Evolutionary conservation across 495 filamentous ascomycete species (phyloP).

Genomic region (Mytilinidion resinicola): DNA sequence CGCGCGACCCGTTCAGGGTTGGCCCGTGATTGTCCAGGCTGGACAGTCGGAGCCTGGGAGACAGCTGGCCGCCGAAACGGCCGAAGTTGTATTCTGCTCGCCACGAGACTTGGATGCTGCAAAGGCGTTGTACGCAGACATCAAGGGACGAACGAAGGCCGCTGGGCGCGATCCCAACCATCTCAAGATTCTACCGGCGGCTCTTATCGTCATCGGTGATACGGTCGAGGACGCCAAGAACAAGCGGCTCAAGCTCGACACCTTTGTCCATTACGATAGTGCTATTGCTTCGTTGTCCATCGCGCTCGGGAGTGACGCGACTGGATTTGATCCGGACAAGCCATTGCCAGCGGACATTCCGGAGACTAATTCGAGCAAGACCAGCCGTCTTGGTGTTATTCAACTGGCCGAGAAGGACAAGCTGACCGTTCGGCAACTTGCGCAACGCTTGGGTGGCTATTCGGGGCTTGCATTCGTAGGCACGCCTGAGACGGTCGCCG

Average conservation of each 20-base stretch:
- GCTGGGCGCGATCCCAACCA: slow-evolving; percentile 23
- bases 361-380: slow-evolving; percentile 50
- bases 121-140: slow-evolving; percentile 48
- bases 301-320: slow-evolving; percentile 43
- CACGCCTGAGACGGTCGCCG: slow-evolving; percentile 43
- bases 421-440: slow-evolving; percentile 46
- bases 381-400: slow-evolving; percentile 39
- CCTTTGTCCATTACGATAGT: slow-evolving; percentile 51
- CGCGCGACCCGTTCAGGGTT: slow-evolving; percentile 48
- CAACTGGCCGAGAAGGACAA: slow-evolving; percentile 42
- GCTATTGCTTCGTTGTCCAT: slow-evolving; percentile 50
- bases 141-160: slow-evolving; percentile 43
- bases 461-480: slow-evolving; percentile 49
- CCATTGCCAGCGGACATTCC: slow-evolving; percentile 36
- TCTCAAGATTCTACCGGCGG: slow-evolving; percentile 50
- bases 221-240: slow-evolving; percentile 45
- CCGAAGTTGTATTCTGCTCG: slow-evolving; percentile 46
- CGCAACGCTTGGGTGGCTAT: slow-evolving; percentile 47
- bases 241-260: slow-evolving; percentile 47
- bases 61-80: slow-evolving; percentile 50
- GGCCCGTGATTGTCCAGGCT: slow-evolving; percentile 52
- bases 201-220: slow-evolving; percentile 46
- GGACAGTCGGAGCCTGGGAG: slow-evolving; percentile 49
- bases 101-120: slow-evolving; percentile 35
- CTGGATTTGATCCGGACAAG: slow-evolving; percentile 44